Base-by-base conservation (phyloP, 2,329 filamentous ascomycete genomes). In the Colletotrichum chrysophilum region DNA sequence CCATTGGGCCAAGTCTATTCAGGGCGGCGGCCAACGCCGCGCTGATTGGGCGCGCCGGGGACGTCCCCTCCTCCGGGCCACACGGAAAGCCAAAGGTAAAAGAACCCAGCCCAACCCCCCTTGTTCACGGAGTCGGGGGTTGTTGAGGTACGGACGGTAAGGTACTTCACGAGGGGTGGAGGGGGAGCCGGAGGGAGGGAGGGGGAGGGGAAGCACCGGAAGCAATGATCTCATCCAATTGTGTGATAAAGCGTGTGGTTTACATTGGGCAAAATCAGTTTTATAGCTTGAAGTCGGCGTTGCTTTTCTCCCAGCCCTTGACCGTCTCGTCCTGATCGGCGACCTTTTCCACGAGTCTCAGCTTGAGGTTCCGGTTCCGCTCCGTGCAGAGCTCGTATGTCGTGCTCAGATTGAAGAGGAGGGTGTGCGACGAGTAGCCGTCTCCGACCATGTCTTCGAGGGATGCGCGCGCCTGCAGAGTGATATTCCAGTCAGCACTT, bases 321-420 rank as follows among this genome's bases (percentile, higher is more conserved):
- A 88, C 83, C 2, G 88, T 89, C 18, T 90, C 87, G 56, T 90
- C 89, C 79, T 91, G 87, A 2, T 84, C 86, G 1, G 95, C 93
- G 21, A 97, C 88, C 67, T 89, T 90, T 79, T 95, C 94, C 3
- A 94, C 93, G 21, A 98, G 87, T 30, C 86, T 87, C 34, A 91
- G 84, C 87, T 98, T 98, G 79, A 94, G 84, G 14, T 89, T 89
- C 65, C 91, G 88, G 56, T 95, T 91, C 77, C 91, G 90, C 79
- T 98, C 96, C 0, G 94, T 96, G 82, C 94, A 97, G 9, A 98
- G 89, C 84, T 98, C 97, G 82, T 98, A 98, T 80, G 98, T 91
- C 0, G 96, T 98, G 13, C 93, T 92, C 14, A 99, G 85, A 82
- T 98, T 98, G 85, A 98, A 98, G 0, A 97, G 91, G 4, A 98